Conservation (phyloP, 441 rosid genomes). For the Gossypium schwendimanii region DNA sequence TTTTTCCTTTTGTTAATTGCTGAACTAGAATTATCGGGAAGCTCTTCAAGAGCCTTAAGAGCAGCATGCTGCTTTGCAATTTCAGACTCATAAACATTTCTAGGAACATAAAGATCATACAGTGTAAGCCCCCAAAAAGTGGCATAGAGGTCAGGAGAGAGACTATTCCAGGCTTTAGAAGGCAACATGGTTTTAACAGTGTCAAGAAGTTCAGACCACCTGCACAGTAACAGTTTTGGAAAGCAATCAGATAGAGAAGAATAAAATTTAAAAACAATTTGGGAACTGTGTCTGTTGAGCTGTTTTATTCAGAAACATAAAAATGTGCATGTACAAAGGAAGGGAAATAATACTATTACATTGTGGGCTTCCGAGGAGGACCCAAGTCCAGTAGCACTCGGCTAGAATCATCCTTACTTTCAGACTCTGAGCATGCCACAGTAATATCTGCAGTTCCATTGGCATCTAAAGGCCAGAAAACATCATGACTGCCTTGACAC, state of each 20-base stretch:
- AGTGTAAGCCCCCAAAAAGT: conserved; percentile 99
- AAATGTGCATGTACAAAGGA: not conserved
- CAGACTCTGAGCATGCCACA: conserved; percentile 36
- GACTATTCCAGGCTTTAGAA: conserved; percentile 98
- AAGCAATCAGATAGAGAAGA: not conserved
- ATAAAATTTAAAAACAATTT: not conserved
- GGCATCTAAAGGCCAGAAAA: conserved; percentile 85
- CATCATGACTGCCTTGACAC: conserved; percentile 60
- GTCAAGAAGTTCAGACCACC: conserved; percentile 96
- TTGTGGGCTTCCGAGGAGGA: conserved; percentile 46
- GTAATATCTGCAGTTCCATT: conserved; percentile 35
- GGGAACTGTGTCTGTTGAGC: not conserved
- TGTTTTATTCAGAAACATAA: not conserved
- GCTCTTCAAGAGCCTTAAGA: conserved; percentile 93
- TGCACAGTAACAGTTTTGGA: conserved; percentile 28
- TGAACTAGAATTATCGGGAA: conserved; percentile 91
- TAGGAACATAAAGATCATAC: conserved; percentile 99
- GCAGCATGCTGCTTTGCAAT: conserved; percentile 92
- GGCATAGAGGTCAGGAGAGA: conserved; percentile 95
- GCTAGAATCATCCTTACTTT: conserved; percentile 32
- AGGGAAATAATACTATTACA: conserved; percentile 30
- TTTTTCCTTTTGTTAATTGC: conserved; percentile 96
- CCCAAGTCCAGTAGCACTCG: conserved; percentile 66
- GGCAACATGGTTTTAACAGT: conserved; percentile 92
- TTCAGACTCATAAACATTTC: conserved; percentile 87